A percentile compares a stretch with the other conserved stretches of the same genome.
phyloP scores from a whole-genome alignment of 2,329 filamentous ascomycete species.

The Chrysosporium queenslandicum region DNA sequence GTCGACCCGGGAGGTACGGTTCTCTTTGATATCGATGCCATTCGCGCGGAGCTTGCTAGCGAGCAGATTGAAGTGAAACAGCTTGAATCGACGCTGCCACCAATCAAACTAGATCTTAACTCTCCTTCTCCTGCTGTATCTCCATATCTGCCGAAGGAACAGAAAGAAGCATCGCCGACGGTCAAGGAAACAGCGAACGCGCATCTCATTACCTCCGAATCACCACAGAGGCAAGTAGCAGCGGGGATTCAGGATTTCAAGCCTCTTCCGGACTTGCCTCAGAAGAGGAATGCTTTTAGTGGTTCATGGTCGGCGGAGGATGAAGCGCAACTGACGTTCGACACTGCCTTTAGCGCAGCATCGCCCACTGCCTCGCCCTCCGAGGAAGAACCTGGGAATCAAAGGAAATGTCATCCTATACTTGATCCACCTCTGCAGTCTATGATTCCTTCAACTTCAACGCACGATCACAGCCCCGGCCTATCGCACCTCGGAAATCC shows the following conservation, averaged over 20 bases:
- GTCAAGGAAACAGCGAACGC: no score
- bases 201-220: no score
- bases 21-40: slow-evolving; percentile 91
- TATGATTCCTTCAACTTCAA: not conserved
- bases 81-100: slow-evolving; percentile 76
- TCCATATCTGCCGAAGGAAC: slow-evolving; percentile 5
- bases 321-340: slow-evolving; percentile 59
- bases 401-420: not conserved
- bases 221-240: not conserved
- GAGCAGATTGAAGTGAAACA: slow-evolving; percentile 65
- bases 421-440: not conserved
- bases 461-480: not conserved
- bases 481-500: not conserved
- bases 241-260: slow-evolving; percentile 3
- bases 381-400: not conserved
- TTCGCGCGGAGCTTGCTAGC: slow-evolving; percentile 69
- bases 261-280: not conserved
- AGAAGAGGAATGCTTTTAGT: no score
- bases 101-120: slow-evolving; percentile 66
- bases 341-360: slow-evolving; percentile 48
- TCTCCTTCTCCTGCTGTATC: slow-evolving; percentile 16
- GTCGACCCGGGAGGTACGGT: slow-evolving; percentile 43
- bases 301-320: slow-evolving; percentile 23
- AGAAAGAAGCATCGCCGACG: not conserved
- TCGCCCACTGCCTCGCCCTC: not conserved